Evolutionary conservation across 2,329 filamentous ascomycete species (phyloP).

Genomic region (Chrysoporthe puriensis): DNA sequence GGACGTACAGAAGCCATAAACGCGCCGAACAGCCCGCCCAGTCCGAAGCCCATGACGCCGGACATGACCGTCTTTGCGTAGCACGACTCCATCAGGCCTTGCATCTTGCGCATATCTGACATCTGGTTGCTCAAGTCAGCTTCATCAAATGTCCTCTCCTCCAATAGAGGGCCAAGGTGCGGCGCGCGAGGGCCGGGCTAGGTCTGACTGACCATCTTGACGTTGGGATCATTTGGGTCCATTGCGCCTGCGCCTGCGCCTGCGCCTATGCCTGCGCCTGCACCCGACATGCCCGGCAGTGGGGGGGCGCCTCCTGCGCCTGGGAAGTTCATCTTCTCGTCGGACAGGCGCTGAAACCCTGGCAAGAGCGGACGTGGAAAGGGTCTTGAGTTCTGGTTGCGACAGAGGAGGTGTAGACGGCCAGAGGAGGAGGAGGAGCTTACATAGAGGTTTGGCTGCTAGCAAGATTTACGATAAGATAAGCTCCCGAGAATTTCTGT

Average conservation of each 20-base stretch:
- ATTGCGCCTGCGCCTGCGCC: slow-evolving; percentile 31
- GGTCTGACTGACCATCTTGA: slow-evolving; percentile 44
- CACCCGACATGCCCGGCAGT: slow-evolving; percentile 10
- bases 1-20: slow-evolving; percentile 91
- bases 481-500: slow-evolving; percentile 10
- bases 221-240: slow-evolving; percentile 53
- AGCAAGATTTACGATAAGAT: slow-evolving; percentile 19
- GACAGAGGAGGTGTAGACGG: background rate
- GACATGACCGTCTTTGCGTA: slow-evolving; percentile 86
- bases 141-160: slow-evolving; percentile 4
- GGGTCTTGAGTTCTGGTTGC: too few species aligned
- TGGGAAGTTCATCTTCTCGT: slow-evolving; percentile 45
- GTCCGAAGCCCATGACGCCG: slow-evolving; percentile 89
- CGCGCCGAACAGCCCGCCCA: slow-evolving; percentile 91
- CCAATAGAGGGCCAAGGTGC: background rate
- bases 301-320: slow-evolving; percentile 28
- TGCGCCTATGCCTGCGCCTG: slow-evolving; percentile 29
- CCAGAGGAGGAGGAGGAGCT: background rate
- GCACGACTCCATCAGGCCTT: slow-evolving; percentile 88
- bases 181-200: background rate
- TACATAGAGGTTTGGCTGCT: background rate
- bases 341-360: background rate
- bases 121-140: background rate
- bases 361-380: background rate
- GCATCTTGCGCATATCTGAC: slow-evolving; percentile 60